Conservation (phyloP, 805 yeast species). For the Yarrowia deformans region DNA sequence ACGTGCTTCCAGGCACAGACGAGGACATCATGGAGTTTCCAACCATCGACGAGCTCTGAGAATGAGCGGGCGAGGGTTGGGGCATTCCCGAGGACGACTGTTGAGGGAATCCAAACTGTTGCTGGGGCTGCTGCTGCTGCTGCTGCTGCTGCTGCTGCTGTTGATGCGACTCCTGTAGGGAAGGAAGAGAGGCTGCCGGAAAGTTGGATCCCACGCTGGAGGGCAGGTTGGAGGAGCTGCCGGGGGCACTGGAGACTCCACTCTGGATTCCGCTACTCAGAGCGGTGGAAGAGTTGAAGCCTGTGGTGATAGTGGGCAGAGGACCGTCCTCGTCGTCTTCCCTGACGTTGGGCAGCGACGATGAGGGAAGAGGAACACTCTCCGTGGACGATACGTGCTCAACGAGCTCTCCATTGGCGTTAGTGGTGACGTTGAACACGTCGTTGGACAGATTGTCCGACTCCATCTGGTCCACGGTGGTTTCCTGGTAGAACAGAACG, state of each 20-base stretch:
- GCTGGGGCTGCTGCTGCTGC: constrained; percentile 17
- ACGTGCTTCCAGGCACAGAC: constrained; percentile 31
- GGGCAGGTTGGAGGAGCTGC: constrained; percentile 14
- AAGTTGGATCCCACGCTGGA: not conserved
- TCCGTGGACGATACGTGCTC: constrained; percentile 30
- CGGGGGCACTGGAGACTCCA: constrained; percentile 21
- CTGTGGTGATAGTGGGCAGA: constrained; percentile 17
- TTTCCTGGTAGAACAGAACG: constrained; percentile 78
- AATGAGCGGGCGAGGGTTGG: constrained; percentile 25
- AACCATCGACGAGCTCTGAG: constrained; percentile 21
- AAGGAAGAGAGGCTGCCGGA: constrained; percentile 18
- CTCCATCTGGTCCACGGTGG: constrained; percentile 44
- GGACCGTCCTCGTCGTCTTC: constrained; percentile 29
- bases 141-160: not conserved
- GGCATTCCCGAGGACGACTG: constrained; percentile 7
- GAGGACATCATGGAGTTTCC: constrained; percentile 33
- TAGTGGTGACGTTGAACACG: constrained; percentile 30
- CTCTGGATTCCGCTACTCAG: constrained; percentile 26
- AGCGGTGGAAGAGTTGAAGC: constrained; percentile 19
- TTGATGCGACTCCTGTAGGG: constrained; percentile 4
- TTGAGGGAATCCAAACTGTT: constrained; percentile 27
- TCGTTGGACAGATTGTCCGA: constrained; percentile 37
- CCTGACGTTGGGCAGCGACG: constrained; percentile 27
- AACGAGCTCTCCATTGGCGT: constrained; percentile 27
- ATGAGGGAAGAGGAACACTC: constrained; percentile 28